Base-by-base conservation (phyloP, 2,329 filamentous ascomycete species). In the Xylariaceae sp. region DNA sequence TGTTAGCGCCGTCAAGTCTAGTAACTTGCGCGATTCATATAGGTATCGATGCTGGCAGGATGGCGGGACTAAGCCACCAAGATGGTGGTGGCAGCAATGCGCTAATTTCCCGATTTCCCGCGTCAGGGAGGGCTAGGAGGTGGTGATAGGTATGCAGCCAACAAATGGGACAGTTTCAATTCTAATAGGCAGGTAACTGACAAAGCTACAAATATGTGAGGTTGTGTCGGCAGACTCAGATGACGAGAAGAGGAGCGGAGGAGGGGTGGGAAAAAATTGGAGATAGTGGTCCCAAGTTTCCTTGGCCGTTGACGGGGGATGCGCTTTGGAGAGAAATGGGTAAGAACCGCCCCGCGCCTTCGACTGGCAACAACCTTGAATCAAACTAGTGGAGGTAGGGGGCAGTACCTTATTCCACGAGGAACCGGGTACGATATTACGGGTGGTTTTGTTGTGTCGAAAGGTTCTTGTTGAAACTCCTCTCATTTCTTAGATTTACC, bases 191-290 rank as follows among this genome's bases (percentile, higher is more conserved):
- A 14, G 17, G 21, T 8, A 34, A n/a, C n/a, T 31, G 28, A 24
- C 23, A 18, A 17, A 27, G 18, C 30, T 13, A 38, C 17, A 29
- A 5, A 31, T 24, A 17, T 16, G 24, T 21, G 38, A 42, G 31
- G n/a, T 24, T 24, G 21, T 24, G 21, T 24, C 11, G 21, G 21
- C 6, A n/a, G n/a, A n/a, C n/a, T n/a, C n/a, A n/a, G n/a, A n/a
- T n/a, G n/a, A n/a, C n/a, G 6, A 6, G 21, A 28, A 28, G n/a
- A 8, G n/a, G 31, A 15, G 29, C 36, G 38, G 38, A 18, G 19
- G 28, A 44, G 44, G 41, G 41, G 42, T 40, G 45, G 40, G 41
- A 47, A 47, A n/a, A 24, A 45, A 47, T 28, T 47, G 45, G 45
- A 40, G 45, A 42, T 42, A 38, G 39, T 40, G 34, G 33, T 45